phyloP scores from a whole-genome alignment of 169 alveolate species.

The Miamiensis avidus region DNA sequence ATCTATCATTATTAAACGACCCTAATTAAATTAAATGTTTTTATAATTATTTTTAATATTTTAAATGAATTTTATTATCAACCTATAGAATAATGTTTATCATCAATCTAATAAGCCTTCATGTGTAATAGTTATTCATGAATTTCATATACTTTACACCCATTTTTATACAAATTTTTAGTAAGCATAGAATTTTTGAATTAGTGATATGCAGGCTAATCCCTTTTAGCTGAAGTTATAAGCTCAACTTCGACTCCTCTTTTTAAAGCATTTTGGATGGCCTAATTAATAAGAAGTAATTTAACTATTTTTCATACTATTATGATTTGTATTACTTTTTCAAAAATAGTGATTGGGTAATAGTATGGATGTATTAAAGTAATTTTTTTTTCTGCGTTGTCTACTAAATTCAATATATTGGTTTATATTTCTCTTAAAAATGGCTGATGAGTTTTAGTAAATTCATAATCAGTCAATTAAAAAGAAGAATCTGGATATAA shows the following conservation, averaged over 20 bases:
- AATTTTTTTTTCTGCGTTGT: constrained; percentile 52
- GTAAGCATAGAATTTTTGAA: constrained; percentile 61
- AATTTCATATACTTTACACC: constrained; percentile 72
- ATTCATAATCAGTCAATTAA: constrained; percentile 11
- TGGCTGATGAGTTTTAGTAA: constrained; percentile 29
- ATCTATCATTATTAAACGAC: constrained; percentile 67
- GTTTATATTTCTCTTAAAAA: constrained; percentile 43
- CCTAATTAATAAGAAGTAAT: background rate
- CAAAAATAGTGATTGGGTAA: constrained; percentile 52
- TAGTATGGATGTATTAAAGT: constrained; percentile 69
- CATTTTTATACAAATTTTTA: constrained; percentile 46
- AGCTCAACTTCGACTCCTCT: constrained; percentile 78
- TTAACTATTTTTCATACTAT: background rate
- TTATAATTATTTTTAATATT: background rate
- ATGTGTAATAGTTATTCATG: constrained; percentile 66
- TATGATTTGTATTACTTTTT: too few species aligned
- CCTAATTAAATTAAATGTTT: constrained; percentile 40
- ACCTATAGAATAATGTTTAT: constrained; percentile 46
- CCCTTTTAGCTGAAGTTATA: constrained; percentile 72
- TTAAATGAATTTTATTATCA: background rate
- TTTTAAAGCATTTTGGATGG: constrained; percentile 50
- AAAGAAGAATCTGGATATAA: background rate
- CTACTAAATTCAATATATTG: constrained; percentile 46
- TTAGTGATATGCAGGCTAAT: constrained; percentile 65
- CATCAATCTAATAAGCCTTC: constrained; percentile 78